Evolutionary conservation across 2,329 filamentous ascomycete species (phyloP).

Genomic region (Cadophora malorum): DNA sequence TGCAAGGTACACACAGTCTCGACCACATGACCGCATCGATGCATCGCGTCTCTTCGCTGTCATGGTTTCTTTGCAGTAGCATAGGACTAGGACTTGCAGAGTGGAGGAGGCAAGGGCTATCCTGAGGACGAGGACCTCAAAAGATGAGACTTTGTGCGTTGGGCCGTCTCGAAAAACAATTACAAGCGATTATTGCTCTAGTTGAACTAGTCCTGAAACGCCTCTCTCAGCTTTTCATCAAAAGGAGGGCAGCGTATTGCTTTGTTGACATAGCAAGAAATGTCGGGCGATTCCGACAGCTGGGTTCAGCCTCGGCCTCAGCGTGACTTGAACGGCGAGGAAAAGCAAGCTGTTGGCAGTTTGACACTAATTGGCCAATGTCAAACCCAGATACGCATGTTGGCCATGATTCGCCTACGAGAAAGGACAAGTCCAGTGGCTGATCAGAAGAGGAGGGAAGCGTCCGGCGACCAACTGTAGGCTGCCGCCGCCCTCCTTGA

Average conservation of each 20-base stretch:
- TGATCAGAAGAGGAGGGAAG: background rate
- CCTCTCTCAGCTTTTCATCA: background rate
- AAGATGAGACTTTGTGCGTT: background rate
- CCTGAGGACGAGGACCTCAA: background rate
- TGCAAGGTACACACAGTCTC: background rate
- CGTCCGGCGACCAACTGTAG: slow-evolving; percentile 16
- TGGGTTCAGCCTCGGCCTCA: background rate
- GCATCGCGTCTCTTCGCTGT: background rate
- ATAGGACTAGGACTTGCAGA: background rate
- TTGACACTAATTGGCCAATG: background rate
- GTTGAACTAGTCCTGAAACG: background rate
- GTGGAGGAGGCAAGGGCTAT: background rate
- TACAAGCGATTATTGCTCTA: background rate
- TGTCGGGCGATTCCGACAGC: slow-evolving; percentile 8
- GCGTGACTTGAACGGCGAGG: background rate
- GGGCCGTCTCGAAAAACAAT: background rate
- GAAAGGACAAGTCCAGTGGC: background rate
- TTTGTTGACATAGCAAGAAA: background rate
- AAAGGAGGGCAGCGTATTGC: background rate
- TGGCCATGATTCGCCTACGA: background rate
- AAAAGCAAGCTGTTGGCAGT: background rate
- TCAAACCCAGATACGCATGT: background rate
- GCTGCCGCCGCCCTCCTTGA: slow-evolving; percentile 21
- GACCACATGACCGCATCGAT: slow-evolving; percentile 8
- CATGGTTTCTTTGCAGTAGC: slow-evolving; percentile 12